phyloP scores from a whole-genome alignment of 164 flowering plant genomes.

The Protea cynaroides region DNA sequence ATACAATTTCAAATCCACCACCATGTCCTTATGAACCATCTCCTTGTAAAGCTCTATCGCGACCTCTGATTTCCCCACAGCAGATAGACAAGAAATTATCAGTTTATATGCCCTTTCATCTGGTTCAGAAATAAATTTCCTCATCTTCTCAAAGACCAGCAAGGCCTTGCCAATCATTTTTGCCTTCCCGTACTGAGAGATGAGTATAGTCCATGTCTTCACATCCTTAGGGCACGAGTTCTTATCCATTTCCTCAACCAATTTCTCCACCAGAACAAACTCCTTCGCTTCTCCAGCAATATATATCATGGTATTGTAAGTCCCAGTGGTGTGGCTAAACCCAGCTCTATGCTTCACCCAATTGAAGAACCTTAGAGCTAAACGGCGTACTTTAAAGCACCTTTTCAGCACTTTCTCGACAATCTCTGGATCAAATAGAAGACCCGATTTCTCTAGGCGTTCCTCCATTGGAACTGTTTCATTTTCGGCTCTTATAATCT shows the following conservation, averaged over 20 bases:
- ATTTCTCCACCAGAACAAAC: conserved; percentile 40
- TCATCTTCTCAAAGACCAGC: conserved; percentile 54
- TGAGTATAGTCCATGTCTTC: conserved; percentile 76
- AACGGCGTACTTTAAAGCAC: conserved; percentile 68
- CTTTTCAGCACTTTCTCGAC: conserved; percentile 77
- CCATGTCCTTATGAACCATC: conserved; percentile 45
- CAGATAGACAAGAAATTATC: conserved; percentile 44
- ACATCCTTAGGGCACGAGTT: conserved; percentile 40
- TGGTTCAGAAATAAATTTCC: conserved; percentile 46
- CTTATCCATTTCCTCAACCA: conserved; percentile 59
- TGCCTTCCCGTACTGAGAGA: conserved; percentile 52
- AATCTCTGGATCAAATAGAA: conserved; percentile 37
- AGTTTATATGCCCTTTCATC: conserved; percentile 43
- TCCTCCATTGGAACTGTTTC: conserved; percentile 45
- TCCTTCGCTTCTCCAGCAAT: conserved; percentile 71
- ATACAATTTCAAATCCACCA: conserved; percentile 32
- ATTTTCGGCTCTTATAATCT: conserved; percentile 41
- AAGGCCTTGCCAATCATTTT: conserved; percentile 53
- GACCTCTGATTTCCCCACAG: conserved; percentile 50
- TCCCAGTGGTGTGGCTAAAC: conserved; percentile 43
- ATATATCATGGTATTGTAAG: conserved; percentile 61
- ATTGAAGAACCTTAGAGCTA: conserved; percentile 60
- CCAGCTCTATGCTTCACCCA: conserved; percentile 56
- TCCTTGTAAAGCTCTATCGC: conserved; percentile 78
- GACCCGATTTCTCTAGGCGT: conserved; percentile 33